A percentile compares a stretch with the other conserved stretches of the same genome.
Evolutionary conservation across 176 grass and related monocot species (phyloP).

Genomic region (Aegilops sharonensis): DNA sequence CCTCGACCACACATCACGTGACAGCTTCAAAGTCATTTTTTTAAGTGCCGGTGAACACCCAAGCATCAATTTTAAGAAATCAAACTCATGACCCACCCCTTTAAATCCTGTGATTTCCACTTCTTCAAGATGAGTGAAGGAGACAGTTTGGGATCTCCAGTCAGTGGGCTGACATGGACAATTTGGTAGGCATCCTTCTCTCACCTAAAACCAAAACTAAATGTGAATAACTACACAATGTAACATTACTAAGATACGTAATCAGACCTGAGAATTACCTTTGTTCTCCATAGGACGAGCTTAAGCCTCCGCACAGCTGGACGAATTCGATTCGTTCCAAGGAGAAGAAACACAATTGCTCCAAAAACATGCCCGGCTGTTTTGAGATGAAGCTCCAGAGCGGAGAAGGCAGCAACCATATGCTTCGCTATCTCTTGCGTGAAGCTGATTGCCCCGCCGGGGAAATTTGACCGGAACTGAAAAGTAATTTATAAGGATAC

Average conservation of each 20-base stretch:
- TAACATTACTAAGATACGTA: neutral
- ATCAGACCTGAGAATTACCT: neutral
- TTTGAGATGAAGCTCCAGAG: neutral
- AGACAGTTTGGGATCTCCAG: neutral
- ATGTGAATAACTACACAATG: neutral
- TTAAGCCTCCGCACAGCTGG: neutral
- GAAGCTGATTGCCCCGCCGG: neutral
- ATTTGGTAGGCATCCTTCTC: neutral
- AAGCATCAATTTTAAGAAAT: no score
- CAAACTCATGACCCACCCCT: no score
- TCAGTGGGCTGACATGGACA: neutral
- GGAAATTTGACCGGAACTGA: neutral
- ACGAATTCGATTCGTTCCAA: neutral
- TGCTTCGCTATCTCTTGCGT: neutral
- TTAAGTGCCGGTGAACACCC: no score
- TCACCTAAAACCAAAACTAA: neutral
- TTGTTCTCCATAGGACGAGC: neutral
- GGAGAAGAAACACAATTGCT: neutral
- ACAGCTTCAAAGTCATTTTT: no score
- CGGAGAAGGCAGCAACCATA: neutral
- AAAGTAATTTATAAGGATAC: neutral
- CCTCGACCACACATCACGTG: no score
- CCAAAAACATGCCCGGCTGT: neutral
- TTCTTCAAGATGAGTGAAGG: no score
- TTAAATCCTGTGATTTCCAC: no score